Conservation (phyloP, 2,329 filamentous ascomycete species). For the Xylariales sp. region DNA sequence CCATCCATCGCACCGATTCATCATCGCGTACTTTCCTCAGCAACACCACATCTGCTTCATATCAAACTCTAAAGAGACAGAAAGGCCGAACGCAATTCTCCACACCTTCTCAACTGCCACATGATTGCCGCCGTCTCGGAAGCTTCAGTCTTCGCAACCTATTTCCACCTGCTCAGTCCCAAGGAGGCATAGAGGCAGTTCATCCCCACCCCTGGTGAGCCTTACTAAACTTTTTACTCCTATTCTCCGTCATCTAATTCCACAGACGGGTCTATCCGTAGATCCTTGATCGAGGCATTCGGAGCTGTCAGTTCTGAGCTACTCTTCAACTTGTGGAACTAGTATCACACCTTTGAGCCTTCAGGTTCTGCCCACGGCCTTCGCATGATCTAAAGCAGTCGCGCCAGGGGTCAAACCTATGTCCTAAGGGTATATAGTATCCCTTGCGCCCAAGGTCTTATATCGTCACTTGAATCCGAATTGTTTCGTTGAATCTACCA, state of each 20-base stretch:
- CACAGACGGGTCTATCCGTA: constrained; percentile 24
- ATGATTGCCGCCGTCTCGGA: constrained; percentile 27
- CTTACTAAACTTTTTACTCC: constrained; percentile 19
- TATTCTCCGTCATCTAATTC: constrained; percentile 21
- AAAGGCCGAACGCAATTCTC: constrained; percentile 20
- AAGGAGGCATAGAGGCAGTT: constrained; percentile 23
- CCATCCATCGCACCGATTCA: constrained; percentile 17
- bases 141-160: constrained; percentile 24
- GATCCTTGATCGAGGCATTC: constrained; percentile 14
- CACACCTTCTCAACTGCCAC: constrained; percentile 18
- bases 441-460: constrained; percentile 27
- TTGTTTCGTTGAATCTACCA: no score
- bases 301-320: constrained; percentile 20
- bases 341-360: constrained; percentile 18
- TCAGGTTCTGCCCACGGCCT: constrained; percentile 18
- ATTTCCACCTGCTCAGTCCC: constrained; percentile 18
- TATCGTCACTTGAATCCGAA: background rate
- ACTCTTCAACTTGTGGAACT: constrained; percentile 22
- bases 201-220: constrained; percentile 17
- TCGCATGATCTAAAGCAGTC: constrained; percentile 28
- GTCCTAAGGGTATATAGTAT: constrained; percentile 32
- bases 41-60: constrained; percentile 10
- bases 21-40: constrained; percentile 9
- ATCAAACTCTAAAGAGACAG: constrained; percentile 17
- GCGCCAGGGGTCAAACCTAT: constrained; percentile 16